phyloP scores from a whole-genome alignment of 192 early-diverging fungal genomes.

The Coemansia sp. region DNA sequence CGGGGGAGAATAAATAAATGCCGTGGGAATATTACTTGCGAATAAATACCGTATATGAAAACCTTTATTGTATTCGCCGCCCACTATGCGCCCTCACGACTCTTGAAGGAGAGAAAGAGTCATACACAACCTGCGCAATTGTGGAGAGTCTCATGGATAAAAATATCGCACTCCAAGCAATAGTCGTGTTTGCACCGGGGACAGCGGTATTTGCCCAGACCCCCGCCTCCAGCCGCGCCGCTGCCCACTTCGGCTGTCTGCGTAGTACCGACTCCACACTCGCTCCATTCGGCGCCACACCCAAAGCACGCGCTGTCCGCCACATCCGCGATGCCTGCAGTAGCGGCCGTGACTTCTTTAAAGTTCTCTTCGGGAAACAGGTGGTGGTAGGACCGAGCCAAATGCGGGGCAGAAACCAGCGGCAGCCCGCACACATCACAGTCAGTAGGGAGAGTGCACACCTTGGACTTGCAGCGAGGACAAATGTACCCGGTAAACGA shows the following conservation, averaged over 20 bases:
- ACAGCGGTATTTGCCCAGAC: conserved; percentile 59
- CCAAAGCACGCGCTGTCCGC: conserved; percentile 44
- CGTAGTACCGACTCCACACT: conserved; percentile 1
- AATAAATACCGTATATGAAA: no score
- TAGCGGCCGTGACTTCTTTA: conserved; percentile 49
- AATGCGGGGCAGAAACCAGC: conserved; percentile 80
- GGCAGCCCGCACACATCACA: conserved; percentile 88
- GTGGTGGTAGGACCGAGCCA: conserved; percentile 92
- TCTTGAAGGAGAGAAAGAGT: no score
- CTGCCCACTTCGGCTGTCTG: conserved; percentile 4
- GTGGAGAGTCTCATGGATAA: conserved; percentile 87
- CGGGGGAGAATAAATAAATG: no score
- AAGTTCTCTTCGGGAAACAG: conserved; percentile 89
- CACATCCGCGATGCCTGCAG: no score
- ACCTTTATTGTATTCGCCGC: no score
- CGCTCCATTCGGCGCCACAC: conserved; percentile 25
- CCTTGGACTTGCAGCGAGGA: conserved; percentile 73
- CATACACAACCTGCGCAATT: conserved; percentile 75
- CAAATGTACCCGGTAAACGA: conserved; percentile 76
- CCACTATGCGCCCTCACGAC: no score
- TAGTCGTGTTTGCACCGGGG: conserved; percentile 70
- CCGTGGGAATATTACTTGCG: no score
- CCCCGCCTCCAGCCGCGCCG: neutral
- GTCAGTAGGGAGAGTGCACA: conserved; percentile 87
- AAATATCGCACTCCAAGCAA: conserved; percentile 90